phyloP scores from a whole-genome alignment of 139 green algal genomes.

The Chlorella sp. region DNA sequence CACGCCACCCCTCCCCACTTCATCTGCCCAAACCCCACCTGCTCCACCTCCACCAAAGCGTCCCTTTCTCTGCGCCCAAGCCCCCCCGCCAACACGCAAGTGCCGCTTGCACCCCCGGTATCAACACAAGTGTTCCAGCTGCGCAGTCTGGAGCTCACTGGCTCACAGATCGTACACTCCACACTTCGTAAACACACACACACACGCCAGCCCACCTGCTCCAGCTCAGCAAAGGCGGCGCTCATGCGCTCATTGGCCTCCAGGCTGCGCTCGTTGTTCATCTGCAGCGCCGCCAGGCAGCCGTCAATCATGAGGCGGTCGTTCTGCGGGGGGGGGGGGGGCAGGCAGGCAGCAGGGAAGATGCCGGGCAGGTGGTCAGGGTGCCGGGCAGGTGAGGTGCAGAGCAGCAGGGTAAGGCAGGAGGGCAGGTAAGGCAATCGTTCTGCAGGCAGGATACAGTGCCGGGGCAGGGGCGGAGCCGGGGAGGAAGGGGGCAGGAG shows the following conservation, averaged over 20 bases:
- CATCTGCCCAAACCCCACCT: neutral
- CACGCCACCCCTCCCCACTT: neutral
- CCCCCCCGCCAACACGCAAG: no score
- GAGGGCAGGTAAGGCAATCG: neutral
- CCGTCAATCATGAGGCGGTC: conserved; percentile 22
- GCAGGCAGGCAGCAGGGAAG: neutral
- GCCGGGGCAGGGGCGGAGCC: no score
- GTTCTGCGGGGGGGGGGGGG: neutral
- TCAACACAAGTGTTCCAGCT: no score
- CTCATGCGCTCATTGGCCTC: neutral
- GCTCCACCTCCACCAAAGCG: no score
- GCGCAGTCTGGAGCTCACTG: no score
- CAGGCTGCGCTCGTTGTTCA: conserved; percentile 7
- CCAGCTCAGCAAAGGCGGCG: conserved; percentile 4
- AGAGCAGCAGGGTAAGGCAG: neutral
- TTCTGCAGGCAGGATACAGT: no score
- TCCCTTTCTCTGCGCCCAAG: no score
- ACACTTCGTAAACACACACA: neutral
- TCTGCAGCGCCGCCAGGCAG: conserved; percentile 28
- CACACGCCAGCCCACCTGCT: neutral
- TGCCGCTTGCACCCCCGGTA: no score
- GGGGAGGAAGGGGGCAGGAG: no score
- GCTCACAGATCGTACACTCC: neutral
- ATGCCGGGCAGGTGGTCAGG: no score
- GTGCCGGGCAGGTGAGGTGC: no score